These are phyloP conservation scores for Thinopyrum elongatum DNA, from an alignment of 176 grass and related monocot species.

Conservation along the genomic window DNA sequence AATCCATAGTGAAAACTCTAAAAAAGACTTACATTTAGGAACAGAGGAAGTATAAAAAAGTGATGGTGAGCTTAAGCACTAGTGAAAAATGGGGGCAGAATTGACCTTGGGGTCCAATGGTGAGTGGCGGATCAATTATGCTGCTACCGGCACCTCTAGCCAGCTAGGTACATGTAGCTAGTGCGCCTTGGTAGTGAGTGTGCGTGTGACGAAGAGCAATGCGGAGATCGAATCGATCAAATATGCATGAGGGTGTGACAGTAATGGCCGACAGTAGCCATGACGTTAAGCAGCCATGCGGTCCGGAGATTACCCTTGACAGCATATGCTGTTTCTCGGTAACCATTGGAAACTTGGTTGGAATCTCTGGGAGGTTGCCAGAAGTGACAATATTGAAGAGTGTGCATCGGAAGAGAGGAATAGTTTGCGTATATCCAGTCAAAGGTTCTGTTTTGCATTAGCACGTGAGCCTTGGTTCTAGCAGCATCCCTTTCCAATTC, in stretches of 20 bases:
- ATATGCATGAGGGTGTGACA: background rate
- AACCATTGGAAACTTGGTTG: background rate
- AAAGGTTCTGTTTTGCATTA: background rate
- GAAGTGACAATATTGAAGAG: background rate
- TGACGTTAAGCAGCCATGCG: background rate
- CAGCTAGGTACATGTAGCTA: background rate
- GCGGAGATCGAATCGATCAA: background rate
- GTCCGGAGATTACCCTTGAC: constrained; percentile 17
- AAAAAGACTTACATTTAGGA: too few species aligned
- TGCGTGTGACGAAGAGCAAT: constrained; percentile 28
- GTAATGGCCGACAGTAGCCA: constrained; percentile 37
- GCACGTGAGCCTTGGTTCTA: background rate
- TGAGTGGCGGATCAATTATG: constrained; percentile 45
- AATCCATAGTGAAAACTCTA: too few species aligned
- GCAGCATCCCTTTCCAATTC: background rate
- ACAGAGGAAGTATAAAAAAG: background rate
- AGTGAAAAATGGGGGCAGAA: background rate
- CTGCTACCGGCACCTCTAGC: constrained; percentile 11
- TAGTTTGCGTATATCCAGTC: background rate
- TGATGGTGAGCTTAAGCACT: constrained; percentile 11
- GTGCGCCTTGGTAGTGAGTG: constrained; percentile 35
- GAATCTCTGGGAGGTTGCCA: background rate
- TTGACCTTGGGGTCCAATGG: background rate
- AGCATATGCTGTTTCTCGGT: background rate
- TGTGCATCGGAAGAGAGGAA: background rate